Evolutionary conservation across 139 green algal genomes (phyloP), one percentile per base, ranked within the genome.

Genomic region (Parachlorella kessleri): DNA sequence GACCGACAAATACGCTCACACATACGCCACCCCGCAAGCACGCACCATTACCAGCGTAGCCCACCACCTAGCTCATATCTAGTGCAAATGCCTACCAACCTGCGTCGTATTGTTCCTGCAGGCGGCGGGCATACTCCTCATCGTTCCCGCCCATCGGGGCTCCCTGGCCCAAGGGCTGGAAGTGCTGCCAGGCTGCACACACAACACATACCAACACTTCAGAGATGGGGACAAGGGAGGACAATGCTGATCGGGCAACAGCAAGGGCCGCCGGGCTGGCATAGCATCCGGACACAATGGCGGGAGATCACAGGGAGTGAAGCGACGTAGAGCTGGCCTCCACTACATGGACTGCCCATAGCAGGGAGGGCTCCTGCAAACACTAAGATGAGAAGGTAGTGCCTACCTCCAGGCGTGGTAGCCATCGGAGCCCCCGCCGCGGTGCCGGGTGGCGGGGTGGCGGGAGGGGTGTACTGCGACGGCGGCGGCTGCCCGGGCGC

Each of bases 31-130:
- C 23, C 59, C 18, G 59, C 24, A 26, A 23, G 32, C 59, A 14
- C 59, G 24, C 59, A 28, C 26, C 23, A 8, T 26, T 32, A 28
- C 59, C 59, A 67, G 23, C 21, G 59, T 8, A 26, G 24, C 28
- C 38, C 69, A 75, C 36, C 7, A 14, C 38, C 37, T 9, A 38
- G 38, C 38, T n/a, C n/a, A n/a, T n/a, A n/a, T n/a, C n/a, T n/a
- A n/a, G n/a, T n/a, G n/a, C n/a, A n/a, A n/a, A n/a, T n/a, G n/a
- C n/a, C n/a, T n/a, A n/a, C n/a, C n/a, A n/a, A 53, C 41, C 71
- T 32, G 42, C 24, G 35, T 77, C 71, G 1, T 68, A 67, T 26
- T 66, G 28, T 42, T 53, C 28, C 71, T 77, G 71, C 71, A 77
- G 71, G 5, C 30, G 35, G 26, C 48, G 26, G 28, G 71, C 71